These are phyloP conservation scores for Mucor irregularis DNA, from an alignment of 371 early-diverging fungal genomes.

Conservation along the genomic window DNA sequence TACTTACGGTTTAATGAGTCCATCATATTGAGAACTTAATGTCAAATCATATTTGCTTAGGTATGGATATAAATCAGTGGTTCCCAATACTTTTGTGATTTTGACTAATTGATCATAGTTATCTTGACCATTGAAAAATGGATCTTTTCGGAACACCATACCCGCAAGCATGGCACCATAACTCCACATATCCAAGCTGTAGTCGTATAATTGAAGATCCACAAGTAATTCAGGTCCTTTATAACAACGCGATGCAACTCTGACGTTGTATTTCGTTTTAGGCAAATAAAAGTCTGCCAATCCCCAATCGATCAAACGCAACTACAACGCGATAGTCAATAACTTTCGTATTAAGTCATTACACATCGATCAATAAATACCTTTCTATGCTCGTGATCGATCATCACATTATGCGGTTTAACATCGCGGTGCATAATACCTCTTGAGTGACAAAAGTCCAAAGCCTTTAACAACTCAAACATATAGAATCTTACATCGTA, in stretches of 20 bases:
- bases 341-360: no score
- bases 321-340: no score
- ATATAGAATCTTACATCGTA: slow-evolving; percentile 96
- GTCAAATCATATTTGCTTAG: slow-evolving; percentile 94
- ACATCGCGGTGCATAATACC: slow-evolving; percentile 99
- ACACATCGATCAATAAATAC: no score
- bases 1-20: slow-evolving; percentile 7
- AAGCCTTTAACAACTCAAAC: slow-evolving; percentile 92
- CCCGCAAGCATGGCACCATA: slow-evolving; percentile 99
- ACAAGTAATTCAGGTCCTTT: slow-evolving; percentile 99
- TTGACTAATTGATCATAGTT: slow-evolving; percentile 98
- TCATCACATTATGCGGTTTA: slow-evolving; percentile 99
- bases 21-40: slow-evolving; percentile 33
- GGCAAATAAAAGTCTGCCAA: slow-evolving; percentile 99
- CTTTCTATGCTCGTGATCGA: slow-evolving; percentile 93
- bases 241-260: slow-evolving; percentile 98
- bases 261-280: slow-evolving; percentile 95
- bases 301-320: slow-evolving; percentile 99
- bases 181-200: slow-evolving; percentile 99
- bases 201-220: slow-evolving; percentile 97
- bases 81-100: slow-evolving; percentile 96
- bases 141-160: slow-evolving; percentile 98
- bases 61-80: slow-evolving; percentile 89
- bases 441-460: slow-evolving; percentile 96
- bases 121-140: slow-evolving; percentile 99